phyloP scores from a whole-genome alignment of 2,329 filamentous ascomycete genomes.

The Knoxdaviesia proteae region DNA sequence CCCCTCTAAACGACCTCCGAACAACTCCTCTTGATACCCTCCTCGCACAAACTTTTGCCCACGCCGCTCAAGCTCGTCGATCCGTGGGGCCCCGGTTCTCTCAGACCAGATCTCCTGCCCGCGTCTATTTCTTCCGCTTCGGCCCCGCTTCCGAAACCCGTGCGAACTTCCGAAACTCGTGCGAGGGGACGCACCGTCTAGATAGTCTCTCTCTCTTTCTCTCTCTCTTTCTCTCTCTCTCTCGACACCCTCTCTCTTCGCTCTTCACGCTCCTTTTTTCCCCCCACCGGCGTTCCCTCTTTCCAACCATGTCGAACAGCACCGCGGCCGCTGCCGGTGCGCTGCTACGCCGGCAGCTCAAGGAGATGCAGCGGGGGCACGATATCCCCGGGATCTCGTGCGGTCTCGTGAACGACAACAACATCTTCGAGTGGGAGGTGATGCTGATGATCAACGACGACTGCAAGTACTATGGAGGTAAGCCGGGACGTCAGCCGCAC shows the following conservation, averaged over 20 bases:
- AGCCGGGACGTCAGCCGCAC: slow-evolving; percentile 9
- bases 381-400: slow-evolving; percentile 90
- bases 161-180: too few species aligned
- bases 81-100: background rate
- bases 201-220: background rate
- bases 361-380: slow-evolving; percentile 80
- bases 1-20: too few species aligned
- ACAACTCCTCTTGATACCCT: too few species aligned
- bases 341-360: slow-evolving; percentile 68
- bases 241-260: background rate
- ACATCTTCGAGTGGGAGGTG: slow-evolving; percentile 95
- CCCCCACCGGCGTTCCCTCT: background rate
- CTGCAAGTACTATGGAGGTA: slow-evolving; percentile 82
- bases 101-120: background rate
- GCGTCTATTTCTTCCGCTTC: too few species aligned
- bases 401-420: slow-evolving; percentile 63
- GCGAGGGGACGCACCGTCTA: background rate
- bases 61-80: background rate
- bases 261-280: background rate
- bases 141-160: too few species aligned
- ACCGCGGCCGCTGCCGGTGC: slow-evolving; percentile 39
- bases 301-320: slow-evolving; percentile 17
- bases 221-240: background rate
- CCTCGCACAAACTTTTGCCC: too few species aligned
- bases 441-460: slow-evolving; percentile 97